phyloP scores from a whole-genome alignment of 129 eudicot genomes.

The Artemisia annua region DNA sequence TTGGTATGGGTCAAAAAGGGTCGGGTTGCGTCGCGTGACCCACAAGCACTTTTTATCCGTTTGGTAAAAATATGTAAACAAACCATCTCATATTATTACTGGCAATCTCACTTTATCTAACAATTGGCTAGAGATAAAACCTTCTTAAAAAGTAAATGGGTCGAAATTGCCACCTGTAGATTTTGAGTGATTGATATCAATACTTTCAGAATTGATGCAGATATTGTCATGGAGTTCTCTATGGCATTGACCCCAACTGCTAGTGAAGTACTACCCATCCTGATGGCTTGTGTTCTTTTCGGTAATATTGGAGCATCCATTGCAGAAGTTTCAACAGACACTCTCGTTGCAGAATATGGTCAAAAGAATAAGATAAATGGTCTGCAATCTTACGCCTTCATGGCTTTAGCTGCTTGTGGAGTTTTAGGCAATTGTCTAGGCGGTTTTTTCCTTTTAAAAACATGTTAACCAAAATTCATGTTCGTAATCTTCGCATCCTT shows the following conservation, averaged over 20 bases:
- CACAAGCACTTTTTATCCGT: no score
- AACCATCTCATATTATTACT: no score
- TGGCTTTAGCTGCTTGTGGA: slow-evolving; percentile 87
- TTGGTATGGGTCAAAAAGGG: background rate
- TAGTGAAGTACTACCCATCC: slow-evolving; percentile 55
- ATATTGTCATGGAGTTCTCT: slow-evolving; percentile 82
- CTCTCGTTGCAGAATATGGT: slow-evolving; percentile 90
- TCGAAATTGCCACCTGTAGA: background rate
- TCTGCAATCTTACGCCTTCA: slow-evolving; percentile 88
- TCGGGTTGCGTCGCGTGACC: background rate
- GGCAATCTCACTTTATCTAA: no score
- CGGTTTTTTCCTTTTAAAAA: slow-evolving; percentile 57
- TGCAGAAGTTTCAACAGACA: slow-evolving; percentile 90
- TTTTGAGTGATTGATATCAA: slow-evolving; percentile 30
- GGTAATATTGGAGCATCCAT: slow-evolving; percentile 82
- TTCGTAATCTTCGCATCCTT: slow-evolving; percentile 59
- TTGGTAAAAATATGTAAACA: no score
- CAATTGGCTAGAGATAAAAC: background rate
- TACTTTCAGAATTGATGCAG: slow-evolving; percentile 76
- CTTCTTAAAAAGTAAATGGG: background rate
- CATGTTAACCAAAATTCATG: slow-evolving; percentile 56
- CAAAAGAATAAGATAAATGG: slow-evolving; percentile 62
- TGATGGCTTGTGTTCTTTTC: slow-evolving; percentile 74
- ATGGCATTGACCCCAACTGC: slow-evolving; percentile 68
- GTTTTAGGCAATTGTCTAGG: slow-evolving; percentile 76